phyloP scores from a whole-genome alignment of 306 rosid species.

The Fagus crenata region DNA sequence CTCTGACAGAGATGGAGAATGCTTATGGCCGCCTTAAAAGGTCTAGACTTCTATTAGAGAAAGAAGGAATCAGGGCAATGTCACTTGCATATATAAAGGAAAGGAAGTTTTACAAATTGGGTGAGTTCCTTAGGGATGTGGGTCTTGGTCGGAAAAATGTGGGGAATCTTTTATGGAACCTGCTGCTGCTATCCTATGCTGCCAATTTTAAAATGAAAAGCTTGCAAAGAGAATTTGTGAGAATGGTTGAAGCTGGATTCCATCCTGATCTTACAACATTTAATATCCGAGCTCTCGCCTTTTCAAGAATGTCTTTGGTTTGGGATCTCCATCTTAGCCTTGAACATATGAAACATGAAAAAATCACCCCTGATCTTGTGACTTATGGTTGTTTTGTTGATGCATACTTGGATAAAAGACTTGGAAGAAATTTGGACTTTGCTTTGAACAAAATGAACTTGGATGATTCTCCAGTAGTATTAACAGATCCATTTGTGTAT shows the following conservation, averaged over 20 bases:
- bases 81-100: slow-evolving; percentile 56
- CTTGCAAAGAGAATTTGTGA: slow-evolving; percentile 77
- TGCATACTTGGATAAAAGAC: slow-evolving; percentile 67
- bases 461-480: slow-evolving; percentile 47
- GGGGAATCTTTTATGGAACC: slow-evolving; percentile 86
- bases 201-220: slow-evolving; percentile 89
- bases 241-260: slow-evolving; percentile 74
- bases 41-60: slow-evolving; percentile 61
- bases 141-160: slow-evolving; percentile 72
- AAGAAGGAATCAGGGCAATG: slow-evolving; percentile 66
- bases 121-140: slow-evolving; percentile 72
- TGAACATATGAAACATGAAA: slow-evolving; percentile 74
- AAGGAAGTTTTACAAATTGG: slow-evolving; percentile 59
- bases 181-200: slow-evolving; percentile 79
- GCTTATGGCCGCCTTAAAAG: slow-evolving; percentile 62
- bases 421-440: slow-evolving; percentile 75
- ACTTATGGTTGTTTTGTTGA: slow-evolving; percentile 90
- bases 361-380: slow-evolving; percentile 75
- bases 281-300: slow-evolving; percentile 80
- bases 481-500: slow-evolving; percentile 73
- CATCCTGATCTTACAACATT: slow-evolving; percentile 78
- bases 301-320: slow-evolving; percentile 82
- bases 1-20: slow-evolving; percentile 68
- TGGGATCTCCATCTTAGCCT: slow-evolving; percentile 97
- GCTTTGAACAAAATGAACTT: slow-evolving; percentile 58